Conservation (phyloP, 176 grass and related monocot species). For the Typha latifolia region DNA sequence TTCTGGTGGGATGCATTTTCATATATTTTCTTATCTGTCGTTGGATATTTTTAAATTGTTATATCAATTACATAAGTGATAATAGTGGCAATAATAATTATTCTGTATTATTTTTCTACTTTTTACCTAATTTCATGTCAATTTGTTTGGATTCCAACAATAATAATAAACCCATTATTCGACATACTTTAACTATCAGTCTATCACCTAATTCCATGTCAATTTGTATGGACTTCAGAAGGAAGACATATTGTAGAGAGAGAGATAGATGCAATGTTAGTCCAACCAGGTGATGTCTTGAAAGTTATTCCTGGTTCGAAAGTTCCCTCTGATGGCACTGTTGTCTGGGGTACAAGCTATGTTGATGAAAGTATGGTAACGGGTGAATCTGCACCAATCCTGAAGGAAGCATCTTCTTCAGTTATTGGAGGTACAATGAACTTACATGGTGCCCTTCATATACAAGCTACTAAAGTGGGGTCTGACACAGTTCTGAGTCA, state of each 20-base stretch:
- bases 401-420: slow-evolving; percentile 66
- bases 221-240: slow-evolving; percentile 32
- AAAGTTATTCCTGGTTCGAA: slow-evolving; percentile 97
- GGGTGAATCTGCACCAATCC: slow-evolving; percentile 76
- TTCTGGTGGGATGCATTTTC: neutral
- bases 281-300: slow-evolving; percentile 84
- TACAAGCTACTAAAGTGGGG: slow-evolving; percentile 93
- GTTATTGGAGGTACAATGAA: slow-evolving; percentile 96
- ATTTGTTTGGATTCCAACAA: neutral
- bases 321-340: slow-evolving; percentile 78
- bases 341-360: slow-evolving; percentile 82
- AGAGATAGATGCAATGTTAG: slow-evolving; percentile 85
- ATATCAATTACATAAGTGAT: too few relatives aligned
- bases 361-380: slow-evolving; percentile 99
- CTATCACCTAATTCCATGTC: neutral
- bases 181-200: too few relatives aligned
- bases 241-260: slow-evolving; percentile 58
- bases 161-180: neutral
- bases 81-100: too few relatives aligned
- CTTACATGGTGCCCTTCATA: slow-evolving; percentile 77
- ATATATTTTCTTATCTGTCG: neutral
- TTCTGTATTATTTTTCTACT: too few relatives aligned
- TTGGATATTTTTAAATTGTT: too few relatives aligned
- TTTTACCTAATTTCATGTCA: too few relatives aligned
- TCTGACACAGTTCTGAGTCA: slow-evolving; percentile 86